Percentiles rank a stretch among this genome's conserved stretches.
Evolutionary conservation across 1,284 basidiomycete genomes (phyloP).

Genomic region (Sphaerobolus stellatus): DNA sequence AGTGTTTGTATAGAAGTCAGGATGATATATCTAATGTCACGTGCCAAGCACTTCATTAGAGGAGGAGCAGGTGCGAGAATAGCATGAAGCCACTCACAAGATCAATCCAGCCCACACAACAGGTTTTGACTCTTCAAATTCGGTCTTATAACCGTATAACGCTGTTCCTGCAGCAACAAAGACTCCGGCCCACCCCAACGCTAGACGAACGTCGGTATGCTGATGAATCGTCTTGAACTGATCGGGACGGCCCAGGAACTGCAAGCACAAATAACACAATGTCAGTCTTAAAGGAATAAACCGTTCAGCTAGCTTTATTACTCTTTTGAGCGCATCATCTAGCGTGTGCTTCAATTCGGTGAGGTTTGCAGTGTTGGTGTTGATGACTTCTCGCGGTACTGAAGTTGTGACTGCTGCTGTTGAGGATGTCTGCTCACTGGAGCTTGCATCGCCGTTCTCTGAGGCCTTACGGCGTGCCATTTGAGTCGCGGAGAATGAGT

Average conservation of each 20-base stretch:
- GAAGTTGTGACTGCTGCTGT: not conserved
- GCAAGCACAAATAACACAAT: slow-evolving; percentile 13
- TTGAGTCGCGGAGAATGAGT: too few relatives aligned
- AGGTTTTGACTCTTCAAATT: slow-evolving; percentile 84
- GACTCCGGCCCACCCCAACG: slow-evolving; percentile 80
- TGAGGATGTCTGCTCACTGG: not conserved
- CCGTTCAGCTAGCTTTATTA: slow-evolving; percentile 45
- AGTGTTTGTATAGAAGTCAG: slow-evolving; percentile 69
- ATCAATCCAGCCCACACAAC: slow-evolving; percentile 77
- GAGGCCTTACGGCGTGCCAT: slow-evolving; percentile 11
- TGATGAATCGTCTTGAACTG: slow-evolving; percentile 82
- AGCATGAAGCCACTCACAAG: slow-evolving; percentile 47
- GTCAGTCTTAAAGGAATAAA: not conserved
- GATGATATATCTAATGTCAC: slow-evolving; percentile 59
- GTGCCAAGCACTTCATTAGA: not conserved
- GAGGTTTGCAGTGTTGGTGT: slow-evolving; percentile 80
- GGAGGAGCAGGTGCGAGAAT: slow-evolving; percentile 5
- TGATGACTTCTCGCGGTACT: slow-evolving; percentile 57
- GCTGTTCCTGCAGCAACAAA: slow-evolving; percentile 78
- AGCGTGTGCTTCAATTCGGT: slow-evolving; percentile 87
- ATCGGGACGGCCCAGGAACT: slow-evolving; percentile 79
- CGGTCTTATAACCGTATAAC: slow-evolving; percentile 78
- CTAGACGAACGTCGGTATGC: slow-evolving; percentile 84
- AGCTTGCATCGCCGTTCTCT: slow-evolving; percentile 1
- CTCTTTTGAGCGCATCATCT: slow-evolving; percentile 88